Evolutionary conservation across 306 rosid genomes (phyloP).

Genomic region (Ormosia emarginata): DNA sequence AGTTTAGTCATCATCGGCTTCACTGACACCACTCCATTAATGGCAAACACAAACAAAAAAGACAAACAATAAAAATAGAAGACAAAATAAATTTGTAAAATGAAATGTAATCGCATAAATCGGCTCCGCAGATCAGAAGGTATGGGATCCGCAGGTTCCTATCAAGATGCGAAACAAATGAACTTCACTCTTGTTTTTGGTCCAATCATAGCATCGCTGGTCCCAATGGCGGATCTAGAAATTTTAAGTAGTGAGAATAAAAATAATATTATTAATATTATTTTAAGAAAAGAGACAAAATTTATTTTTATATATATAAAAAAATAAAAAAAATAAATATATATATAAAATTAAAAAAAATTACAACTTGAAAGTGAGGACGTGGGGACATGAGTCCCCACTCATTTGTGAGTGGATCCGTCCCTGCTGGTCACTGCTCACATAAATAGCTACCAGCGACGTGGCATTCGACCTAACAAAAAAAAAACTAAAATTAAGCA

Average conservation of each 20-base stretch:
- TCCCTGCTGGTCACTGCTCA: conserved; percentile 49
- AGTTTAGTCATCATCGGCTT: conserved; percentile 57
- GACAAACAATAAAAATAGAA: neutral
- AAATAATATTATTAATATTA: too few relatives aligned
- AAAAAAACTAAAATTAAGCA: too few relatives aligned
- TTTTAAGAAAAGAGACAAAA: too few relatives aligned
- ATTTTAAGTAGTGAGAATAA: too few relatives aligned
- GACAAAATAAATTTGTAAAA: fast-evolving
- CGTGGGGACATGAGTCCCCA: too few relatives aligned
- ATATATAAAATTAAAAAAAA: too few relatives aligned
- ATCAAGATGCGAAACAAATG: conserved; percentile 56
- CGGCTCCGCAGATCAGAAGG: conserved; percentile 59
- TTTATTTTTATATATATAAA: too few relatives aligned
- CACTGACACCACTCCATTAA: neutral
- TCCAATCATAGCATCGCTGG: conserved; percentile 91
- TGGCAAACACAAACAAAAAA: neutral
- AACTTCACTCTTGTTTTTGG: conserved; percentile 38
- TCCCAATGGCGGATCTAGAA: too few relatives aligned
- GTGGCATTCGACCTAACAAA: conserved; percentile 65
- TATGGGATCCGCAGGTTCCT: conserved; percentile 64
- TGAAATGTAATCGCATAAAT: conserved; percentile 66
- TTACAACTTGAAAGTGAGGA: too few relatives aligned
- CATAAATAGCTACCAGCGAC: conserved; percentile 52
- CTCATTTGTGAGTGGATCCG: too few relatives aligned
- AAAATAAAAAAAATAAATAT: too few relatives aligned